Conservation (phyloP, 805 yeast species). For the Yarrowia hollandica region DNA sequence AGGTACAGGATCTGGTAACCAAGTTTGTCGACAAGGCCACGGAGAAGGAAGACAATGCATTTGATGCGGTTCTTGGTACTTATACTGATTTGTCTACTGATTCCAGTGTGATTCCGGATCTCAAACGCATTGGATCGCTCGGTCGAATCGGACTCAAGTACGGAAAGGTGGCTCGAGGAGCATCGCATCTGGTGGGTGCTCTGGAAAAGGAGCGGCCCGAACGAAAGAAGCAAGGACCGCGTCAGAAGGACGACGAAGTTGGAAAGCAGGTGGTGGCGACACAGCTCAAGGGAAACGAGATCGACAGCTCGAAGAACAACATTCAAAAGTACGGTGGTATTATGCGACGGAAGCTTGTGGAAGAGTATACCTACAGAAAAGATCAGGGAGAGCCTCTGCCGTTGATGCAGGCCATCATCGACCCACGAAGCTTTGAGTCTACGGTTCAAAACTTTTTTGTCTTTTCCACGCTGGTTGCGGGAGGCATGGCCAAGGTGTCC, state of each 20-base stretch:
- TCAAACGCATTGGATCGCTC: neutral
- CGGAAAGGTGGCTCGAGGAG: conserved; percentile 5
- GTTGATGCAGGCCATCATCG: conserved; percentile 1
- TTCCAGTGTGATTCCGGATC: neutral
- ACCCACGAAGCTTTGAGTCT: conserved; percentile 13
- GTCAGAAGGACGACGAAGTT: neutral
- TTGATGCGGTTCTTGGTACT: neutral
- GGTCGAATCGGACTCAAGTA: neutral
- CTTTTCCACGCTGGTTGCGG: conserved; percentile 16
- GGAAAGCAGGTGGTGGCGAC: neutral
- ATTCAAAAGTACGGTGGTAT: conserved; percentile 4
- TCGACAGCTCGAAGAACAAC: conserved; percentile 1
- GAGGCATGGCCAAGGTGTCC: conserved; percentile 1
- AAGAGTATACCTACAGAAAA: neutral
- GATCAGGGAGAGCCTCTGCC: neutral
- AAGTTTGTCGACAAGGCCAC: neutral
- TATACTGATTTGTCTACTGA: neutral
- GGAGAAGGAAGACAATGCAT: neutral
- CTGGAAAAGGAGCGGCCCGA: conserved; percentile 9
- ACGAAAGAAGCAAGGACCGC: neutral
- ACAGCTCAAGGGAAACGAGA: neutral
- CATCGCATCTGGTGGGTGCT: conserved; percentile 14
- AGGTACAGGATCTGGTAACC: neutral
- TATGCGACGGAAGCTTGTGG: neutral
- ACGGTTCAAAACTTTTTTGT: conserved; percentile 20